These are phyloP conservation scores for Linum usitatissimum DNA, from an alignment of 345 rosid genomes.

Conservation along the genomic window DNA sequence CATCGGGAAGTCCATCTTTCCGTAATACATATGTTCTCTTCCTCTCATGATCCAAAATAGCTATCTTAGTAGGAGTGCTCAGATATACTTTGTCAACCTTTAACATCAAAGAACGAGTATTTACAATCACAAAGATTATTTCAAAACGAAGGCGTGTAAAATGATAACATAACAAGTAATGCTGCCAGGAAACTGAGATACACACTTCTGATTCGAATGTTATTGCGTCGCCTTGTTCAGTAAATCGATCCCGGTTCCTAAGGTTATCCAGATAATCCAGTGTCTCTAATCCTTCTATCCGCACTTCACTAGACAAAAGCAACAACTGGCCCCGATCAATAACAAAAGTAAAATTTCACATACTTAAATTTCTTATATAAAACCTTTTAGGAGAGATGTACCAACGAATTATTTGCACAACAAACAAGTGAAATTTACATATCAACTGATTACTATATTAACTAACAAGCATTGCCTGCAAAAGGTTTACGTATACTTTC, in stretches of 20 bases:
- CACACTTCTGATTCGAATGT: neutral
- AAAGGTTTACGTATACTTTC: neutral
- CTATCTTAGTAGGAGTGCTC: slow-evolving; percentile 3
- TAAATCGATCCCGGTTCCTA: neutral
- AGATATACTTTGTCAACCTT: slow-evolving; percentile 1
- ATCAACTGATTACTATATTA: neutral
- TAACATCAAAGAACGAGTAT: neutral
- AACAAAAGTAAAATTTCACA: neutral
- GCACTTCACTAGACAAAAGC: neutral
- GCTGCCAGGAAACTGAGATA: neutral
- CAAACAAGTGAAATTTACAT: neutral
- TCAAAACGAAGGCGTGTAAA: neutral
- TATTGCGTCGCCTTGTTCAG: slow-evolving; percentile 4
- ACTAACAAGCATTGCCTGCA: neutral
- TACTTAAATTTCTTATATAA: neutral
- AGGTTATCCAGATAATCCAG: slow-evolving; percentile 3
- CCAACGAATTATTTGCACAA: too few species aligned
- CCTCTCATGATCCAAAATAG: neutral
- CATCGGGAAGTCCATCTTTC: slow-evolving; percentile 6
- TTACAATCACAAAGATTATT: neutral
- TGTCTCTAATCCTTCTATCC: slow-evolving; percentile 1
- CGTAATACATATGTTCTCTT: slow-evolving; percentile 1
- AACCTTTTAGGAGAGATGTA: neutral
- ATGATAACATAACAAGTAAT: neutral
- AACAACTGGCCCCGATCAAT: neutral